Evolutionary conservation across 2,329 filamentous ascomycete genomes (phyloP).

Genomic region (Malbranchea cinnamomea): DNA sequence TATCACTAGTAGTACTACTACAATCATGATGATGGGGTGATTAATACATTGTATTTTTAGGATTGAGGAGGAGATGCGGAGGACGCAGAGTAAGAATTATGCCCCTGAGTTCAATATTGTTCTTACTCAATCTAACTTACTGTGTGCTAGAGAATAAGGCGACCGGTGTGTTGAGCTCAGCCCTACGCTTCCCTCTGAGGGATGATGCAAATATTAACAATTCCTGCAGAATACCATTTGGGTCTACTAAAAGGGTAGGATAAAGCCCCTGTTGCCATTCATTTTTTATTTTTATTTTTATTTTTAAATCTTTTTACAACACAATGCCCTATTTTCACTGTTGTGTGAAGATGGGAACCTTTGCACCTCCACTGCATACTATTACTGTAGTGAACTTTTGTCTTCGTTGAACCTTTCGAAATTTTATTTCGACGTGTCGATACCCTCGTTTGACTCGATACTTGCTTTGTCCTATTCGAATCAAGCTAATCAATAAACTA

Average conservation of each 20-base stretch:
- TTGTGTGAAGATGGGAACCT: too few species aligned
- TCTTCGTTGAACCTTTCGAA: too few species aligned
- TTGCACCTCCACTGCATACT: too few species aligned
- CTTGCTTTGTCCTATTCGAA: too few species aligned
- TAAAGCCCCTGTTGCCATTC: neutral
- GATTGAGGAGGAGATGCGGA: constrained; percentile 99
- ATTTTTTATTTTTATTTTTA: neutral
- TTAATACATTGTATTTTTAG: too few species aligned
- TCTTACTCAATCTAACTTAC: constrained; percentile 13
- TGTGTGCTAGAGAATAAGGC: constrained; percentile 75
- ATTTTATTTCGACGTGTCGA: neutral
- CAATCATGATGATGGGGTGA: constrained; percentile 9
- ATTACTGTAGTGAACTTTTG: too few species aligned
- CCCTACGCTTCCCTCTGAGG: constrained; percentile 1
- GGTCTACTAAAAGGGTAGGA: constrained; percentile 87
- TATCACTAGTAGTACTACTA: neutral
- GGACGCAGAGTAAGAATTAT: constrained; percentile 71
- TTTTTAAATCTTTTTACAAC: too few species aligned
- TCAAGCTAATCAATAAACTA: too few species aligned
- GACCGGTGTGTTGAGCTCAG: constrained; percentile 52
- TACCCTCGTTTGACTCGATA: neutral
- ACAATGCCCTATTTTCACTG: too few species aligned
- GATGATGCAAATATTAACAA: constrained; percentile 20
- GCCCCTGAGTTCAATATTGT: constrained; percentile 7
- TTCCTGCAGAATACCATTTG: constrained; percentile 82